Evolutionary conservation across 768 basidiomycete species (phyloP), one percentile per base, ranked within the genome.

Genomic region (Hemileccinum rubropunctum): DNA sequence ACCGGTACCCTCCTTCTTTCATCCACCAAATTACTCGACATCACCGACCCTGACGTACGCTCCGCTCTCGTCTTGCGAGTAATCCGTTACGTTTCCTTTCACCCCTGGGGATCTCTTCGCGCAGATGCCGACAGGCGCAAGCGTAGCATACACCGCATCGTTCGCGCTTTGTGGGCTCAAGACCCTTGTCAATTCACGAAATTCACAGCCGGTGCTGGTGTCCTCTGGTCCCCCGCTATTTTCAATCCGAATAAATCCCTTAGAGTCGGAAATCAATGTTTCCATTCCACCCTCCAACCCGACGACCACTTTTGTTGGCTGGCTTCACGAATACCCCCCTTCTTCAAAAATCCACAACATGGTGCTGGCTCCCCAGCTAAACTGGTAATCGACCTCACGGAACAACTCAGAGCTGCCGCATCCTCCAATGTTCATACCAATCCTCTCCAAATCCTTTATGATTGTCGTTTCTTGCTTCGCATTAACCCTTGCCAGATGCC

Each of bases 61-160:
- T 62, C 58, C 38, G 74, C 76, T 2, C 59, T 83, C 38, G 61
- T 83, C 52, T 65, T 77, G 37, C 77, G 82, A 28, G 71, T 84
- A 26, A 69, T 90, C 45, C 87, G 88, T 13, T 86, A 82, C 58
- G 70, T 83, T 36, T 91, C 90, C 0, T 83, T 81, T 39, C 72
- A 78, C 34, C 84, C 88, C 3, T 93, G 91, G 91, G 91, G 91
- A 5, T 81, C 81, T 41, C 59, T 76, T 15, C 76, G 72, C 8
- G 79, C 89, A 2, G 83, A 89, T 55, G 80, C 75, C 2, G 67
- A 76, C 51, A 76, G 90, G 30, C 75, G 80, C 9, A 64, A 60
- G 35, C 54, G 48, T 6, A 77, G 75, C 43, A 62, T 86, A 26
- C 53, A 69, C 2, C 73, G 73, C 33, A 80, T 91, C 49, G 61